Conservation (phyloP, 306 rosid genomes). For the Lotus japonicus region DNA sequence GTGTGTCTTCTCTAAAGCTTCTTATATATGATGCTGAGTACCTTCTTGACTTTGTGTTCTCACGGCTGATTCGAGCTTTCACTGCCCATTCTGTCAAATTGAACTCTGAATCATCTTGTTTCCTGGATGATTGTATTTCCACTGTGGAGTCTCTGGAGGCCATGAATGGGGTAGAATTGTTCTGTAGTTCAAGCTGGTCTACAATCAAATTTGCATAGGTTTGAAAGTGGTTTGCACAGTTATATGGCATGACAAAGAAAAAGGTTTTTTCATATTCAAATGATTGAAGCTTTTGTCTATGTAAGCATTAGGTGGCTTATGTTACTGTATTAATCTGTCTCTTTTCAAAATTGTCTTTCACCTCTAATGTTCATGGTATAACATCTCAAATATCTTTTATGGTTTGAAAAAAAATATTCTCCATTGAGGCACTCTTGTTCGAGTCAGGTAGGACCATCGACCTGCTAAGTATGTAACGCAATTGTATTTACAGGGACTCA, state of each 20-base stretch:
- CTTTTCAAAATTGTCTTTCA: no score
- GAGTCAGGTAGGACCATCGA: no score
- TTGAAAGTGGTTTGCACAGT: conserved; percentile 5
- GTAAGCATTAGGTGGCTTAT: no score
- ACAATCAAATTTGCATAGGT: neutral
- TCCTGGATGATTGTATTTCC: conserved; percentile 54
- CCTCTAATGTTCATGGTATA: no score
- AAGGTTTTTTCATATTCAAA: no score
- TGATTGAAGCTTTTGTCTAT: neutral
- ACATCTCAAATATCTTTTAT: no score
- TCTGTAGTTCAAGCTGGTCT: neutral
- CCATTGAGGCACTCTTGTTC: no score
- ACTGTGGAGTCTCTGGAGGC: conserved; percentile 32
- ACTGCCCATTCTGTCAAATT: conserved; percentile 58
- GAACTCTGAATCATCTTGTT: conserved; percentile 66
- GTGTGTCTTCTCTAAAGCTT: conserved; percentile 80
- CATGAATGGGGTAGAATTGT: conserved; percentile 17
- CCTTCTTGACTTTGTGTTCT: conserved; percentile 60
- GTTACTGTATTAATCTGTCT: no score
- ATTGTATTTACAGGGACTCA: no score
- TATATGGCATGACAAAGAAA: neutral
- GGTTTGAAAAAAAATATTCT: no score
- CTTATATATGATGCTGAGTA: conserved; percentile 76
- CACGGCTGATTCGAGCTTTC: conserved; percentile 48
- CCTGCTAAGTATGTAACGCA: no score